These are phyloP conservation scores for Mucor mucedo DNA, from an alignment of 371 early-diverging fungal genomes.

Conservation along the genomic window DNA sequence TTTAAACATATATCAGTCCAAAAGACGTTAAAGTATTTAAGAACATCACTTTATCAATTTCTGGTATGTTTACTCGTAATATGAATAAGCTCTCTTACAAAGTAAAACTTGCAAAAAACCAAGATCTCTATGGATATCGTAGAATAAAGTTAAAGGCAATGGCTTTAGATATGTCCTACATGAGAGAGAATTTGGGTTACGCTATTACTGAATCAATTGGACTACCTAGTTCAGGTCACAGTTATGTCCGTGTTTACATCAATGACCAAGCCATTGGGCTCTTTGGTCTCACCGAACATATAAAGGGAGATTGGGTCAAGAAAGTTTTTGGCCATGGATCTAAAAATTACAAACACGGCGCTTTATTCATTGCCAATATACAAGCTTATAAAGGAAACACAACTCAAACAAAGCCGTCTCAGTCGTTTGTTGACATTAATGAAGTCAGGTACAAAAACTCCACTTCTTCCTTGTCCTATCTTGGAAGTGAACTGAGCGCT, in stretches of 20 bases:
- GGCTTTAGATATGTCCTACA: conserved; percentile 48
- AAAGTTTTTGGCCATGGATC: conserved; percentile 36
- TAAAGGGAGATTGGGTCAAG: conserved; percentile 38
- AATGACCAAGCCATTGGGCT: conserved; percentile 41
- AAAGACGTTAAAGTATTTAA: conserved; percentile 8
- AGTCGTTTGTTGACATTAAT: too few relatives aligned
- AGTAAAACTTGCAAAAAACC: conserved; percentile 31
- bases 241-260: conserved; percentile 39
- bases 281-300: conserved; percentile 38
- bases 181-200: conserved; percentile 54
- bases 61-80: conserved; percentile 32
- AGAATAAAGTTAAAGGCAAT: conserved; percentile 40
- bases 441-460: background rate
- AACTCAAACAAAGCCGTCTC: too few relatives aligned
- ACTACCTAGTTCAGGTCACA: conserved; percentile 43
- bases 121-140: conserved; percentile 33
- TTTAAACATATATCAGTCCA: conserved; percentile 3
- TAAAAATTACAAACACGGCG: conserved; percentile 30
- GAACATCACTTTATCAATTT: conserved; percentile 22
- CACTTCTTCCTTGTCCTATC: conserved; percentile 24
- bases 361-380: conserved; percentile 27
- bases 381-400: conserved; percentile 22
- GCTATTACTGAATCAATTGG: conserved; percentile 50
- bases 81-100: conserved; percentile 32
- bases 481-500: conserved; percentile 25